Evolutionary conservation across 164 flowering plant species (phyloP), one percentile per base, ranked within the genome.

Genomic region (Warburgia ugandensis): DNA sequence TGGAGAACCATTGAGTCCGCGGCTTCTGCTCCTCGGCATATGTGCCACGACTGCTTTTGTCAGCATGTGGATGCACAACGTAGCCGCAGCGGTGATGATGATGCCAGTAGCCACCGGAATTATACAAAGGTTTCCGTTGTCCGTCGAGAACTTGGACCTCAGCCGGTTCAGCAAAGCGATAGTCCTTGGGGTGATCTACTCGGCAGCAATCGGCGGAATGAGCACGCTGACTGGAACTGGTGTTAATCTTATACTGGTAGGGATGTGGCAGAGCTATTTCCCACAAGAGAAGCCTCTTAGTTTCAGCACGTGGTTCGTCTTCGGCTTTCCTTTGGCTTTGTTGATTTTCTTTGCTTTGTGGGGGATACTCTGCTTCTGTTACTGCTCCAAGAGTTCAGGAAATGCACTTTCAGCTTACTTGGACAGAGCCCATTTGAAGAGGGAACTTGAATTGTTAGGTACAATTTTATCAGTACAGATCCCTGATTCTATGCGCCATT

Each of bases 11-110:
- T 20, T 84, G 66, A 86, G 71, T 9, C 94, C 97, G 42, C 73
- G 75, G 4, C 55, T 86, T 14, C 71, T 90, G n/a, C 81, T 90
- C 77, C n/a, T 90, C 0, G 97, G 97, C 13, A 76, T 90, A 32
- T 86, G 96, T 39, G 92, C 61, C 21, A 91, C 97, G 5, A 75
- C 96, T 0, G 76, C 81, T 3, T 91, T 91, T 52, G 83, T 87
- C 1, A 91, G 96, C 77, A 91, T 91, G 97, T 91, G 97, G 97
- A 81, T 91, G 94, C 96, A 86, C 79, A 91, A 91, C 75, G 81
- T 76, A 63, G 83, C 97, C 0, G 77, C 92, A 0, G 84, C 96
- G 1, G 64, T 84, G 62, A 70, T 91, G 75, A 91, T 91, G 97
- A 83, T 91, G 83, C 97, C 97, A 9, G 96, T 91, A 41, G 97